Conservation (phyloP, 1,284 basidiomycete genomes). For the Cryptococcus sp. region DNA sequence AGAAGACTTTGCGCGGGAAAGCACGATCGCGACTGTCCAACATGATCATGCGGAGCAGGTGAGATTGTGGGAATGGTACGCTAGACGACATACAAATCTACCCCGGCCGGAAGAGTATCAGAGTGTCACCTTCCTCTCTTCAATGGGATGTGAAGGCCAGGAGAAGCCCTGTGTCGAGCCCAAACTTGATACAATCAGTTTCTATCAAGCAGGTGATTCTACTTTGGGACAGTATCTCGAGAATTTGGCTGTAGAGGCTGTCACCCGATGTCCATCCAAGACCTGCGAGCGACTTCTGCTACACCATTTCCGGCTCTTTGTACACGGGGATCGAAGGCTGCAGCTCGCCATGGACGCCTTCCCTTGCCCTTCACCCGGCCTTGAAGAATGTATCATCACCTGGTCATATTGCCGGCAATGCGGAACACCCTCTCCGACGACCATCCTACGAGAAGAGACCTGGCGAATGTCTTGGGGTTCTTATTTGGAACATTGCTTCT, state of each 20-base stretch:
- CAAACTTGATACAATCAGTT: slow-evolving; percentile 66
- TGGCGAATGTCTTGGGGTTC: slow-evolving; percentile 55
- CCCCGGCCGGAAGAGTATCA: slow-evolving; percentile 92
- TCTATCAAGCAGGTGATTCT: slow-evolving; percentile 88
- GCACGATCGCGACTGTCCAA: slow-evolving; percentile 64
- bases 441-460: slow-evolving; percentile 86
- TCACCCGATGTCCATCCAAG: slow-evolving; percentile 68
- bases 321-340: slow-evolving; percentile 80
- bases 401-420: slow-evolving; percentile 89
- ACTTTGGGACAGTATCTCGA: slow-evolving; percentile 92
- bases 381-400: slow-evolving; percentile 72
- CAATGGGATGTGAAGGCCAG: slow-evolving; percentile 43
- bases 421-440: slow-evolving; percentile 75
- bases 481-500: slow-evolving; percentile 53
- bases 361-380: slow-evolving; percentile 48
- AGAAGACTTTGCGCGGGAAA: slow-evolving; percentile 62
- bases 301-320: slow-evolving; percentile 80
- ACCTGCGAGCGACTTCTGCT: slow-evolving; percentile 75
- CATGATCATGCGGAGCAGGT: slow-evolving; percentile 78
- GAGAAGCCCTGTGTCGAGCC: slow-evolving; percentile 52
- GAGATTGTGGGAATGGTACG: slow-evolving; percentile 87
- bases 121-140: slow-evolving; percentile 57
- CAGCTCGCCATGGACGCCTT: slow-evolving; percentile 81
- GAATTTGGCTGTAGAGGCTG: slow-evolving; percentile 63
- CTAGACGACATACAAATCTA: slow-evolving; percentile 72